These are phyloP conservation scores for Didymella lethalis DNA, from an alignment of 2,329 filamentous ascomycete species.

Conservation along the genomic window DNA sequence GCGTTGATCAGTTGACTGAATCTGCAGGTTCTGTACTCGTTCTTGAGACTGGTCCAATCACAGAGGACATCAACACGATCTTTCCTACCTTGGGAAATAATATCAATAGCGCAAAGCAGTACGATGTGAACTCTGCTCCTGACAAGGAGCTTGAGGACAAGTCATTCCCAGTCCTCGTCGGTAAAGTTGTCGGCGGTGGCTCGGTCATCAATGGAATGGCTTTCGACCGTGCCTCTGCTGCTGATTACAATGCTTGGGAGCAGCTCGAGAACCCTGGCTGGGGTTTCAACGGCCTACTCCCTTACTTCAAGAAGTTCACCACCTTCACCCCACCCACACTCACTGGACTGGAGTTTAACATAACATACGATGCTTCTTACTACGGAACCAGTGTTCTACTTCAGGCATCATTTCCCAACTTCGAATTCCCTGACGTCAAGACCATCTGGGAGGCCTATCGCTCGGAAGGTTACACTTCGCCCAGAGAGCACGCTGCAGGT, in stretches of 20 bases:
- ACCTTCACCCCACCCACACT: constrained; percentile 9
- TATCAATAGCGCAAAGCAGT: constrained; percentile 23
- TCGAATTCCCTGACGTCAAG: constrained; percentile 20
- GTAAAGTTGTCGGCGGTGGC: constrained; percentile 45
- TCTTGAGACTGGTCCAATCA: constrained; percentile 29
- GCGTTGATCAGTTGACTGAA: neutral
- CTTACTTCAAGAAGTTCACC: constrained; percentile 43
- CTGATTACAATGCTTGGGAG: constrained; percentile 61
- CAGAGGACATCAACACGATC: constrained; percentile 21
- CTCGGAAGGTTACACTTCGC: constrained; percentile 11
- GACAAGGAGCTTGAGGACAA: constrained; percentile 30
- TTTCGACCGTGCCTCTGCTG: constrained; percentile 41
- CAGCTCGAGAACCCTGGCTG: constrained; percentile 62
- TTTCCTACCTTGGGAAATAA: constrained; percentile 23
- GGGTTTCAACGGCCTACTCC: constrained; percentile 59
- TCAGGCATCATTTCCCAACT: constrained; percentile 8
- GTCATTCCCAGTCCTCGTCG: constrained; percentile 24
- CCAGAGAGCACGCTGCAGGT: constrained; percentile 21
- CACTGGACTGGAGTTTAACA: constrained; percentile 8
- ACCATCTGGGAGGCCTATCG: constrained; percentile 16
- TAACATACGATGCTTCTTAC: constrained; percentile 8
- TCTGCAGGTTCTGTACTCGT: constrained; percentile 28
- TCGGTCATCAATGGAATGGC: constrained; percentile 31
- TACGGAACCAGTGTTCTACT: constrained; percentile 13
- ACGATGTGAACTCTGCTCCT: constrained; percentile 26